phyloP scores from a whole-genome alignment of 1,139 yeast genomes.

The Sugiyamaella pinicola region DNA sequence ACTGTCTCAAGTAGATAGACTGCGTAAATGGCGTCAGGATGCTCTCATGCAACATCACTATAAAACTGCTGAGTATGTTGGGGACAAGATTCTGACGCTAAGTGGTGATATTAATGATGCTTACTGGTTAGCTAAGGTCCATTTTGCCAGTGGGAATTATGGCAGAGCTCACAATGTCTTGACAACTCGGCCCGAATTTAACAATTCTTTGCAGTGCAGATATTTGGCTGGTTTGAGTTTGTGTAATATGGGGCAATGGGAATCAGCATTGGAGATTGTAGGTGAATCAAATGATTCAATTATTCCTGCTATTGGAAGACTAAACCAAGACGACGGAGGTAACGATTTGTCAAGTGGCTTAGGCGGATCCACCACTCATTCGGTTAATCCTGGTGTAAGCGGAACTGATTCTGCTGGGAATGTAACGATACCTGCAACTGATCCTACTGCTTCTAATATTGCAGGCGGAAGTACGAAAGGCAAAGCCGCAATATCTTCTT shows the following conservation, averaged over 20 bases:
- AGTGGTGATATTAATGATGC: slow-evolving; percentile 90
- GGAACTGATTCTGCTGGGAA: background rate
- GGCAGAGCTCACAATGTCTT: slow-evolving; percentile 74
- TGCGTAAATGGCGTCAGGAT: slow-evolving; percentile 91
- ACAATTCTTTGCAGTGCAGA: slow-evolving; percentile 68
- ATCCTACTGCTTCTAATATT: background rate
- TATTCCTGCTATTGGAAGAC: background rate
- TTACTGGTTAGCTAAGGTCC: slow-evolving; percentile 93
- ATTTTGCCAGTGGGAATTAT: slow-evolving; percentile 72
- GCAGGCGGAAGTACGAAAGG: background rate
- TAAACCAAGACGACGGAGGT: background rate
- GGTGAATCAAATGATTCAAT: slow-evolving; percentile 65
- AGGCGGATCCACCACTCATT: too few relatives aligned
- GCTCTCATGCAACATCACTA: slow-evolving; percentile 92
- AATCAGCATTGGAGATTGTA: slow-evolving; percentile 83
- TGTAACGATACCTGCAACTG: background rate
- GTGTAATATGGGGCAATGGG: slow-evolving; percentile 75
- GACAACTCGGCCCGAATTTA: slow-evolving; percentile 38
- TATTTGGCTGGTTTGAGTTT: slow-evolving; percentile 80
- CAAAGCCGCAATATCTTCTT: background rate
- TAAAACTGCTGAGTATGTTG: slow-evolving; percentile 86
- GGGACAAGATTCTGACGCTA: slow-evolving; percentile 82
- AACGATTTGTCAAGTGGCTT: background rate
- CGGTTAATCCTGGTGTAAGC: background rate
- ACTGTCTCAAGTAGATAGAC: slow-evolving; percentile 78